Conservation (phyloP, 148 eudicot species). For the Amaranthus palmeri region DNA sequence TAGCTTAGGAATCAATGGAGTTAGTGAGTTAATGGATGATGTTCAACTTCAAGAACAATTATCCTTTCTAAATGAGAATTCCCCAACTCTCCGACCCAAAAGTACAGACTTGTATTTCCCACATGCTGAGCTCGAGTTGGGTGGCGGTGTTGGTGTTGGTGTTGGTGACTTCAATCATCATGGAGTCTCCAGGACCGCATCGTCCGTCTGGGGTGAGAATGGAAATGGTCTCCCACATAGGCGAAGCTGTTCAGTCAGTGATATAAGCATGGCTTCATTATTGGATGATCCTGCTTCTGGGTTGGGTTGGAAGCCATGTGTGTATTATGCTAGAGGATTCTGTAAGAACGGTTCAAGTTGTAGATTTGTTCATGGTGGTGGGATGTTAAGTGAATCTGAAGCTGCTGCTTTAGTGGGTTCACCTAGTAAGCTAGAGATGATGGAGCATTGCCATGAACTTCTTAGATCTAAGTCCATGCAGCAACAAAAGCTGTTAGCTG, state of each 20-base stretch:
- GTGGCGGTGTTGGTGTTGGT: slow-evolving; percentile 28
- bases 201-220: slow-evolving; percentile 14
- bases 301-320: slow-evolving; percentile 77
- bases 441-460: slow-evolving; percentile 75
- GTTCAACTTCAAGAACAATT: slow-evolving; percentile 70
- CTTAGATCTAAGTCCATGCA: slow-evolving; percentile 70
- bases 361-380: slow-evolving; percentile 59
- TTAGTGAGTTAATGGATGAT: slow-evolving; percentile 53
- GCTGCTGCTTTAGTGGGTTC: slow-evolving; percentile 41
- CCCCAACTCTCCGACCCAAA: slow-evolving; percentile 23
- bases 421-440: slow-evolving; percentile 49
- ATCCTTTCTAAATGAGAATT: slow-evolving; percentile 47
- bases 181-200: slow-evolving; percentile 9
- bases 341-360: slow-evolving; percentile 84
- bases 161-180: slow-evolving; percentile 21
- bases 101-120: slow-evolving; percentile 33
- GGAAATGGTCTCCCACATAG: slow-evolving; percentile 32
- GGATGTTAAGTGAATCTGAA: slow-evolving; percentile 20
- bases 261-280: slow-evolving; percentile 38
- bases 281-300: slow-evolving; percentile 44
- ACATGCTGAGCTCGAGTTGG: slow-evolving; percentile 25
- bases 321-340: slow-evolving; percentile 81
- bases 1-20: background rate
- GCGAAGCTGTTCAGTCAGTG: slow-evolving; percentile 76
- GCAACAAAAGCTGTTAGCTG: slow-evolving; percentile 52